phyloP scores from a whole-genome alignment of 176 grass and related monocot species.

The Panicum miliaceum region DNA sequence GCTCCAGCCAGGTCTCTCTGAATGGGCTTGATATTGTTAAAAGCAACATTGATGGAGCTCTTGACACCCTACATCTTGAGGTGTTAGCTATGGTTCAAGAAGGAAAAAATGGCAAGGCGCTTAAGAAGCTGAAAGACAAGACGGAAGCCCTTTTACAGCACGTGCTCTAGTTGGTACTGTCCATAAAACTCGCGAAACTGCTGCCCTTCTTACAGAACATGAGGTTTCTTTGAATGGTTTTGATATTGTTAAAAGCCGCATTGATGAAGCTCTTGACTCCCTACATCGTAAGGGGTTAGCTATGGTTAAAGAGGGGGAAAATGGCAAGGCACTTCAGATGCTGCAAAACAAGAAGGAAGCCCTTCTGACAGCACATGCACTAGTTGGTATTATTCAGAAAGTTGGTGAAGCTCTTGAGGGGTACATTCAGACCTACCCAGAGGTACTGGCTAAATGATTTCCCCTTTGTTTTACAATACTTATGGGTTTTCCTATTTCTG shows the following conservation, averaged over 20 bases:
- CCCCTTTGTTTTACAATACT: too few species aligned
- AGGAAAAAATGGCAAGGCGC: background rate
- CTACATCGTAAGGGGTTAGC: background rate
- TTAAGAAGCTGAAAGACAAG: slow-evolving; percentile 7
- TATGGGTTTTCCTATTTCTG: too few species aligned
- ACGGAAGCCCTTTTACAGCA: slow-evolving; percentile 23
- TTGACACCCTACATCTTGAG: background rate
- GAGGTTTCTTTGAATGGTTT: background rate
- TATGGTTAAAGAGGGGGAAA: slow-evolving; percentile 1
- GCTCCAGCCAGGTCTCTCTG: background rate
- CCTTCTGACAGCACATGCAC: background rate
- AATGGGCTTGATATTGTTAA: slow-evolving; percentile 8
- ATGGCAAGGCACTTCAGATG: background rate
- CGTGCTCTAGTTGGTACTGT: background rate
- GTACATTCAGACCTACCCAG: background rate
- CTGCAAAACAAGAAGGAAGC: slow-evolving; percentile 9
- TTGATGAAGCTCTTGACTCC: background rate
- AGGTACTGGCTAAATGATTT: background rate
- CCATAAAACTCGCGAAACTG: background rate
- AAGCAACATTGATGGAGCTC: background rate
- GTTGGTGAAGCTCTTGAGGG: slow-evolving; percentile 4
- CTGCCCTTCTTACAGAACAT: too few species aligned
- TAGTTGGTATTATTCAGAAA: background rate
- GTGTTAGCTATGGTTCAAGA: background rate
- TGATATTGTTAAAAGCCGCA: background rate